These are phyloP conservation scores for Hyaloscypha bicolor DNA, from an alignment of 495 filamentous ascomycete genomes.

Conservation along the genomic window DNA sequence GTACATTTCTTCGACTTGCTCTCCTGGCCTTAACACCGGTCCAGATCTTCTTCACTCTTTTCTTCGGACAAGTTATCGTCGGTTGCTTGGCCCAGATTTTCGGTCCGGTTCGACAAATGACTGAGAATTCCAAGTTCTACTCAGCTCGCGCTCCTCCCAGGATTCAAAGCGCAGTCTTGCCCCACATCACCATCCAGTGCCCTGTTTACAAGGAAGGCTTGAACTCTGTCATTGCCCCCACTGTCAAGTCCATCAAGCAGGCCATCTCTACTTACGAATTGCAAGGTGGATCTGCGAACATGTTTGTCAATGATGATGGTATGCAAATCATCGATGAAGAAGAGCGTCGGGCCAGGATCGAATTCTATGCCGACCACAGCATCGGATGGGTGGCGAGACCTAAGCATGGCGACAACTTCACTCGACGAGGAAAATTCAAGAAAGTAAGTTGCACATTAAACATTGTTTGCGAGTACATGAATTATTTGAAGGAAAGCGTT, in stretches of 20 bases:
- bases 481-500: neutral
- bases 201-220: constrained; percentile 77
- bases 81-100: constrained; percentile 75
- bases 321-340: constrained; percentile 70
- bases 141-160: constrained; percentile 66
- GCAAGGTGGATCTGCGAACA: constrained; percentile 77
- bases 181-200: constrained; percentile 72
- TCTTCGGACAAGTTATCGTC: constrained; percentile 74
- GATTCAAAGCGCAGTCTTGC: constrained; percentile 52
- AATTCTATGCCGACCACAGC: constrained; percentile 69
- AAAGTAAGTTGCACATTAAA: constrained; percentile 28
- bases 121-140: constrained; percentile 76
- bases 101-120: constrained; percentile 71
- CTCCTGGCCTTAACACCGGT: constrained; percentile 65
- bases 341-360: constrained; percentile 65
- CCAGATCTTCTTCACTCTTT: constrained; percentile 79
- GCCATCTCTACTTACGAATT: constrained; percentile 79
- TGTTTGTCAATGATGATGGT: constrained; percentile 82
- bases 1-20: constrained; percentile 58
- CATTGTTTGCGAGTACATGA: neutral
- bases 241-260: constrained; percentile 69
- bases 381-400: constrained; percentile 82
- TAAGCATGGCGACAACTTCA: constrained; percentile 63
- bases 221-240: constrained; percentile 64
- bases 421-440: constrained; percentile 56